These are phyloP conservation scores for Penicillium cinerascens DNA, from an alignment of 495 filamentous ascomycete species.

Conservation along the genomic window DNA sequence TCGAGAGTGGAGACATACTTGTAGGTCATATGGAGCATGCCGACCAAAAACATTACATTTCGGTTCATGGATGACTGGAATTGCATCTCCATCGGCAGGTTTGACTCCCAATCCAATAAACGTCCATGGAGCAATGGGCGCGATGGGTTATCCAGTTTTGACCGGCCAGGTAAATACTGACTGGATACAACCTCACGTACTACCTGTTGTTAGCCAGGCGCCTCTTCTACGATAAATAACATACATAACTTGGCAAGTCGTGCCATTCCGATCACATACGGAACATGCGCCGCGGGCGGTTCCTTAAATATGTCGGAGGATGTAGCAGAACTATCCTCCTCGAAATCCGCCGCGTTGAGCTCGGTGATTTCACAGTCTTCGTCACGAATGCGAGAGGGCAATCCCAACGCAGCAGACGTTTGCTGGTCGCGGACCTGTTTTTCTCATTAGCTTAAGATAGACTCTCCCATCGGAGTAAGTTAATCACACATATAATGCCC, in stretches of 20 bases:
- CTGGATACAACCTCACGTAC: constrained; percentile 41
- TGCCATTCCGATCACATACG: constrained; percentile 43
- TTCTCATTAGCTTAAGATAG: background rate
- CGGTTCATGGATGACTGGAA: constrained; percentile 22
- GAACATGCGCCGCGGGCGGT: constrained; percentile 28
- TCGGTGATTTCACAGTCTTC: constrained; percentile 46
- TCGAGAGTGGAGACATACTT: constrained; percentile 26
- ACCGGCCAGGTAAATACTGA: constrained; percentile 38
- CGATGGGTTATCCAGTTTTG: constrained; percentile 23
- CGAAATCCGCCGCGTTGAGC: constrained; percentile 35
- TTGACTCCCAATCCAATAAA: constrained; percentile 34
- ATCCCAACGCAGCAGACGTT: constrained; percentile 36
- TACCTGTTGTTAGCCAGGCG: constrained; percentile 2
- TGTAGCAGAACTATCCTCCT: constrained; percentile 26
- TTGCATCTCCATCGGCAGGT: constrained; percentile 33
- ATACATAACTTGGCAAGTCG: constrained; percentile 38
- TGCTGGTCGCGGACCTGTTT: constrained; percentile 39
- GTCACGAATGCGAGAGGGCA: constrained; percentile 42
- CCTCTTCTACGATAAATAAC: background rate
- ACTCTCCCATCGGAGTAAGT: too few species aligned
- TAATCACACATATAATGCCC: constrained; percentile 45
- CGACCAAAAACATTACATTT: constrained; percentile 34
- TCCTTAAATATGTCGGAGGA: constrained; percentile 27
- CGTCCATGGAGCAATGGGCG: constrained; percentile 29
- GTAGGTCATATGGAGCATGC: constrained; percentile 45